These are phyloP conservation scores for Urochloa ruziziensis DNA, from an alignment of 176 grass and related monocot species.

Conservation along the genomic window DNA sequence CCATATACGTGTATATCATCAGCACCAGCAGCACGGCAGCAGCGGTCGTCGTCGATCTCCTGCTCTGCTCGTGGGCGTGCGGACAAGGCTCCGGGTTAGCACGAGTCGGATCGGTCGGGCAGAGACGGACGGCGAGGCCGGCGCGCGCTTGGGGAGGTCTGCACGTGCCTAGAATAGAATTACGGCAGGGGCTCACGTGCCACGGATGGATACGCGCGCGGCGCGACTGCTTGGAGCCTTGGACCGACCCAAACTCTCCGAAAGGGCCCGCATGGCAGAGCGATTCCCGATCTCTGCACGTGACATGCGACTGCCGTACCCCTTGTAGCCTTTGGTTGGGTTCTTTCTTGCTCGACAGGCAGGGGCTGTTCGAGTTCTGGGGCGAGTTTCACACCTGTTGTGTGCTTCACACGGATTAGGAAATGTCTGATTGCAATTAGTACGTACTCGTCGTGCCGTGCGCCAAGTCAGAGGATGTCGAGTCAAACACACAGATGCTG, in stretches of 20 bases:
- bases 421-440: neutral
- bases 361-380: neutral
- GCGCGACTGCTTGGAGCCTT: neutral
- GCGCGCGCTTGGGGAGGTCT: too few species aligned
- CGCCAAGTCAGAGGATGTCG: neutral
- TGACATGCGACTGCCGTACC: neutral
- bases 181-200: neutral
- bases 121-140: neutral
- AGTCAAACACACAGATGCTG: neutral
- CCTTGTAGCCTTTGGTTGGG: neutral
- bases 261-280: neutral
- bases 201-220: neutral
- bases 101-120: neutral
- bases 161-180: neutral
- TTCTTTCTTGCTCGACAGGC: neutral
- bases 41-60: neutral
- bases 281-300: neutral
- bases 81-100: slow-evolving; percentile 15
- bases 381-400: neutral
- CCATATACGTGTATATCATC: neutral
- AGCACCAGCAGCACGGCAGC: neutral
- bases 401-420: neutral
- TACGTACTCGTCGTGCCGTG: neutral
- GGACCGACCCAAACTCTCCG: neutral
- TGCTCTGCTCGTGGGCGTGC: neutral